A percentile compares a stretch with the other conserved stretches of the same genome.
Conservation (phyloP, 2,329 filamentous ascomycete species). For the Colletotrichum abscissum region DNA sequence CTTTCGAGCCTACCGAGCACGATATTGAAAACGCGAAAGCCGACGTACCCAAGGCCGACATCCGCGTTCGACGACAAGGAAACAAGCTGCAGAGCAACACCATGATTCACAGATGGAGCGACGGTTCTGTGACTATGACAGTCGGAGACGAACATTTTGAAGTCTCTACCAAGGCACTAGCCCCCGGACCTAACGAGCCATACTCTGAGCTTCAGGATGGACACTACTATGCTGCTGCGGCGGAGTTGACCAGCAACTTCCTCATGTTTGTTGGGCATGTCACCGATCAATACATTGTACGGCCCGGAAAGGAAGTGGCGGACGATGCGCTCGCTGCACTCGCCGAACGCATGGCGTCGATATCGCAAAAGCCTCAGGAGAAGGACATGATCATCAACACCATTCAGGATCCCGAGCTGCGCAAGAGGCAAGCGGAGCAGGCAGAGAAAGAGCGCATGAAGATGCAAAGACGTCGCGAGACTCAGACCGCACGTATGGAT, state of each 20-base stretch:
- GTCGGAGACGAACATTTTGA: slow-evolving; percentile 82
- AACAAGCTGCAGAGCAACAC: slow-evolving; percentile 80
- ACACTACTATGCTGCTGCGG: slow-evolving; percentile 81
- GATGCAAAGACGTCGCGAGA: slow-evolving; percentile 74
- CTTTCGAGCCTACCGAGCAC: slow-evolving; percentile 70
- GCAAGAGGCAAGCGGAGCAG: slow-evolving; percentile 78
- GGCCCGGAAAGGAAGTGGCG: slow-evolving; percentile 73
- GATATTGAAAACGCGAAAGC: slow-evolving; percentile 65
- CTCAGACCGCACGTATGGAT: slow-evolving; percentile 72
- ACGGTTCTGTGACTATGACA: slow-evolving; percentile 81
- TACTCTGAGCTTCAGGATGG: slow-evolving; percentile 77
- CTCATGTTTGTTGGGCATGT: slow-evolving; percentile 81
- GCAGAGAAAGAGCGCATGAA: slow-evolving; percentile 80
- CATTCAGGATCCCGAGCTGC: slow-evolving; percentile 79
- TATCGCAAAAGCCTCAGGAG: slow-evolving; percentile 65
- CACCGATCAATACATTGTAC: slow-evolving; percentile 76
- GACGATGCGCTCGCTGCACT: slow-evolving; percentile 79
- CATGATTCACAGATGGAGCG: slow-evolving; percentile 80
- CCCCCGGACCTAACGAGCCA: slow-evolving; percentile 67
- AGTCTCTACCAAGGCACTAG: slow-evolving; percentile 76
- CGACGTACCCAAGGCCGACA: slow-evolving; percentile 70
- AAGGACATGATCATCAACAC: slow-evolving; percentile 77
- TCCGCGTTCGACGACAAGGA: slow-evolving; percentile 76
- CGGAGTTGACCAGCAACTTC: slow-evolving; percentile 74
- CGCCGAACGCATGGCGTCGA: slow-evolving; percentile 74